Conservation (phyloP, 495 filamentous ascomycete species). For the Cercophora samala region DNA sequence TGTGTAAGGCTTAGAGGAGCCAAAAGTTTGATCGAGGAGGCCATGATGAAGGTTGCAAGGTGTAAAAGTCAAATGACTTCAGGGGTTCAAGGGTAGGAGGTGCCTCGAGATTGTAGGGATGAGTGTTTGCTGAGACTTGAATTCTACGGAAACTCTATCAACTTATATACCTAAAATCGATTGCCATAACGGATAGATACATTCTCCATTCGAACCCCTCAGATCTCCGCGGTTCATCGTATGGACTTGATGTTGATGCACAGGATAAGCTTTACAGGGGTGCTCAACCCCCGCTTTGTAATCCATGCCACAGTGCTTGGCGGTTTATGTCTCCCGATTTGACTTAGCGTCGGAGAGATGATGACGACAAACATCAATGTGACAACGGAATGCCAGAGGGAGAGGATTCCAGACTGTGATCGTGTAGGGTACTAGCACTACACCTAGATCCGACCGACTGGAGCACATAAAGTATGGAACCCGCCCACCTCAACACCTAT, state of each 20-base stretch:
- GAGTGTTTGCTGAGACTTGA: neutral
- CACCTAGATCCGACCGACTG: neutral
- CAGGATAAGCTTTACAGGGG: neutral
- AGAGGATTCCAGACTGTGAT: neutral
- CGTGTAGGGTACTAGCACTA: neutral
- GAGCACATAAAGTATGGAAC: neutral
- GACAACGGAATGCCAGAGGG: neutral
- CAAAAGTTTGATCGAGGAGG: conserved; percentile 11
- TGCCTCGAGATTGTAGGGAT: neutral
- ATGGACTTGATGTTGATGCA: neutral
- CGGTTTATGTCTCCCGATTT: conserved; percentile 19
- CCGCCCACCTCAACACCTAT: neutral
- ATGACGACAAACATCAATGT: neutral
- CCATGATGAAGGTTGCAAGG: conserved; percentile 11
- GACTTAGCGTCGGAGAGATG: conserved; percentile 15
- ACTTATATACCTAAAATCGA: neutral
- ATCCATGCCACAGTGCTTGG: conserved; percentile 17
- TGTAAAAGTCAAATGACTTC: neutral
- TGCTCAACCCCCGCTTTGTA: neutral
- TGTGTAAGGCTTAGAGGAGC: conserved; percentile 39
- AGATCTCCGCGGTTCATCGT: neutral
- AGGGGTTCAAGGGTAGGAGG: neutral
- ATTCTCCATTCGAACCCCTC: neutral
- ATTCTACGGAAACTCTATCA: neutral
- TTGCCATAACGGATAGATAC: neutral